Base-by-base conservation (phyloP, 2,329 filamentous ascomycete genomes). In the Chrysoporthe puriensis region DNA sequence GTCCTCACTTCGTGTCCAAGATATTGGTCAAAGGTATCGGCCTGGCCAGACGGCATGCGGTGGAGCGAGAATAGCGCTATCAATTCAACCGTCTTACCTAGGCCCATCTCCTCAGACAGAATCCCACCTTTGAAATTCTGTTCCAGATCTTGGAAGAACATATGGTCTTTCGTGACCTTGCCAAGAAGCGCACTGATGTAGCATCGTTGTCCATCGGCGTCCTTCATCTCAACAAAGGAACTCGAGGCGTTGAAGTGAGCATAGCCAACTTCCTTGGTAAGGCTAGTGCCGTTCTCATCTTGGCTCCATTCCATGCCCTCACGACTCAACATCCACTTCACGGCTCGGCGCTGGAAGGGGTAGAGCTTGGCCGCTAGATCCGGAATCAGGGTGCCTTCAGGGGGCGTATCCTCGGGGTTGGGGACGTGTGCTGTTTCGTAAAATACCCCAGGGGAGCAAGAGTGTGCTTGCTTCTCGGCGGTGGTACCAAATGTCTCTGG, bases 71-170 rank as follows among this genome's bases (percentile, higher is more conserved):
- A 86, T 13, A 95, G 81, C 4, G 89, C 85, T 57, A 94, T 87
- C 2, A 92, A 82, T 78, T 95, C 92, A 3, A 94, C 82, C 0
- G 92, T 95, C 76, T 95, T 95, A 1, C 92, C 92, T 1, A 95
- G 80, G 0, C 92, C 92, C 92, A 95, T 95, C 76, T 95, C 92
- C 74, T 95, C 92, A 0, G 91, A 88, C 5, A 95, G 79, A 60
- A 93, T 89, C 0, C 91, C 91, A 14, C 88, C 87, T 58, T 78
- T 83, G 13, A 87, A 67, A n/a, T 76, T 74, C 63, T 86, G 79
- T 32, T 69, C 69, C 52, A 76, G 68, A 57, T 79, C 75, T 44
- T 77, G 76, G 65, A 87, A 88, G 2, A 78, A 73, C 0, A 74
- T 69, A 9, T 81, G 69, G 73, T 90, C 82, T 48, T 80, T 79